Evolutionary conservation across 768 basidiomycete genomes (phyloP), one percentile per base, ranked within the genome.

Genomic region (Guyanaporus albipodus): DNA sequence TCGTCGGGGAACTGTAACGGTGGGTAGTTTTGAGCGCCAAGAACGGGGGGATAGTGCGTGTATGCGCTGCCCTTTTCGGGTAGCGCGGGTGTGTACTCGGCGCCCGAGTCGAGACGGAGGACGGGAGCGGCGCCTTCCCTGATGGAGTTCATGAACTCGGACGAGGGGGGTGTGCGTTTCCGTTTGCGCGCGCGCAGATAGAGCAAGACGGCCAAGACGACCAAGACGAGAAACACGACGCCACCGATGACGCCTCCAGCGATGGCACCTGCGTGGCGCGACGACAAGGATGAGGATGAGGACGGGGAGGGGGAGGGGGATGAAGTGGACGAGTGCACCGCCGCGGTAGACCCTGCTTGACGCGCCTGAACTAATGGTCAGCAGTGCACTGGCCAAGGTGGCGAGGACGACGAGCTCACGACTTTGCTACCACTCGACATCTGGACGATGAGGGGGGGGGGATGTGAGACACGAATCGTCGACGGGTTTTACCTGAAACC

Each of bases 241-340:
- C 68, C 72, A n/a, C 78, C 81, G 15, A 84, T 50, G 38, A 80
- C 68, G 14, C 72, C 68, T 3, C 82, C 82, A 6, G 74, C 79
- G 32, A 84, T 77, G 5, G 70, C 70, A 9, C 77, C 80, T 8
- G 67, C 67, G 18, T 44, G 42, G 50, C 18, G 53, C 26, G 59
- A 26, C 17, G 34, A 8, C 2, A 22, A 50, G 15, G 44, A 39
- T 8, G 33, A 7, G 1, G 48, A 3, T 10, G 23, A 6, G 23
- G 42, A 7, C 4, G 41, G 10, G 5, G n/a, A 21, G 17, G 4
- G 9, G 17, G 17, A 18, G 17, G 4, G 4, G 28, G 28, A 29
- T 14, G 28, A 29, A 14, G 28, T 29, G 28, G 28, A 29, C 11
- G 28, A 29, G 15, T 14, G 12, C 5, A 6, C 15, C 5, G 28